Evolutionary conservation across 306 rosid genomes (phyloP), one percentile per base, ranked within the genome.

Genomic region (Acacia crassicarpa): DNA sequence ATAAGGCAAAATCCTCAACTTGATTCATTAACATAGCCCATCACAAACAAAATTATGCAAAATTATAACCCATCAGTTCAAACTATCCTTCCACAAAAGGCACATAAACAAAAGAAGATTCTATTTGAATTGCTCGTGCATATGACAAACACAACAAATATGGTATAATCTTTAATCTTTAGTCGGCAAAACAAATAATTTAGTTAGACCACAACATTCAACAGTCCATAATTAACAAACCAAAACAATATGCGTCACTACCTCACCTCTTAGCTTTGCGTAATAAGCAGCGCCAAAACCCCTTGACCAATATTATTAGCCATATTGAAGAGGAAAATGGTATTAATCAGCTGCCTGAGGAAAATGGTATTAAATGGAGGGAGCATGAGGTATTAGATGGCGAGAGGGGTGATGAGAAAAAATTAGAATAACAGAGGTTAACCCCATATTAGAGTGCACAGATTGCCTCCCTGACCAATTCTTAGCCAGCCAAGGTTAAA

Each of bases 191-290:
- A 72, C 49, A 81, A 33, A 67, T n/a, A 54, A 54, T 54, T 48
- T 59, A 56, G 27, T 27, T 23, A 12, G 3, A 73, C n/a, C 78
- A 43, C 7, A 49, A 43, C 20, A 69, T 25, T 14, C 45, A 16
- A 5, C 56, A 79, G 71, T 25, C 53, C 75, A 79, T 70, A 15
- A 53, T 68, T n/a, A 74, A 40, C 27, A 62, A 72, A 40, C 11
- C 75, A 46, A 16, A 65, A 80, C 56, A 25, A 77, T 54, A 78
- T 61, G 77, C 41, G 65, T 38, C 68, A 92, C 96, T 82, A 95
- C 99, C 99, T 95, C 97, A 80, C 99, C 99, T 90, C 98, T 92
- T 87, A 95, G 84, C 80, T 95, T 97, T 30, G 99, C 97, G 85
- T 88, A 95, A 81, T 92, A 95, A 76, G 93, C 99, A 58, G 93